Evolutionary conservation across 257 asterid species (phyloP).

Genomic region (Gentiana dahurica): DNA sequence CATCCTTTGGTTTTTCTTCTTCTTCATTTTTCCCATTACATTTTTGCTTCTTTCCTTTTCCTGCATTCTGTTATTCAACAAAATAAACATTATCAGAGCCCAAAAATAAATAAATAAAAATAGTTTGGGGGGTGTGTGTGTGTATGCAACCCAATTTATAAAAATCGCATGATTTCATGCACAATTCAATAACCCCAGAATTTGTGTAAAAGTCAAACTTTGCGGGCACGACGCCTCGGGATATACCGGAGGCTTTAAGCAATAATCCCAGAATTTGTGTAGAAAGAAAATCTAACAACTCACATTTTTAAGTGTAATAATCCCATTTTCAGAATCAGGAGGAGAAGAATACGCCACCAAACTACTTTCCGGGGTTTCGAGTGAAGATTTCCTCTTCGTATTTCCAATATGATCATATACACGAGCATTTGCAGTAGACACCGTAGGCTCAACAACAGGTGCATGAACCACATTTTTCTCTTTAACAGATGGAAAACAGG

Average conservation of each 20-base stretch:
- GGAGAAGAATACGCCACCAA: constrained; percentile 41
- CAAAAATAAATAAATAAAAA: not conserved
- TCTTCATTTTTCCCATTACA: constrained; percentile 24
- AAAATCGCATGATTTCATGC: too few relatives aligned
- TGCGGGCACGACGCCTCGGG: too few relatives aligned
- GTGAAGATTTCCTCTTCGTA: constrained; percentile 32
- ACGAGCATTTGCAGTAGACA: constrained; percentile 7
- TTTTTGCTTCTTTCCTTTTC: constrained; percentile 41
- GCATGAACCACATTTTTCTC: constrained; percentile 18
- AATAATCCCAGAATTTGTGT: not conserved
- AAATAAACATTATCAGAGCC: not conserved
- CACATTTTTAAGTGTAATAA: constrained; percentile 23
- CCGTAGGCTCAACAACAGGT: constrained; percentile 12
- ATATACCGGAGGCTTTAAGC: too few relatives aligned
- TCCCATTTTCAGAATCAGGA: constrained; percentile 36
- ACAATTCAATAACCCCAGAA: too few relatives aligned
- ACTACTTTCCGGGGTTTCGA: constrained; percentile 38
- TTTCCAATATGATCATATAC: constrained; percentile 13
- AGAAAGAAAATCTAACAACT: not conserved
- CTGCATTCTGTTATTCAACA: constrained; percentile 17
- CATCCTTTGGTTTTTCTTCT: constrained; percentile 38
- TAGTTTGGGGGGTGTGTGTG: too few relatives aligned
- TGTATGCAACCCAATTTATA: too few relatives aligned
- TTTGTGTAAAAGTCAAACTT: too few relatives aligned
- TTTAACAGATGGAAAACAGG: too few relatives aligned